phyloP scores from a whole-genome alignment of 2,329 filamentous ascomycete species.

The Ascochyta fabae region DNA sequence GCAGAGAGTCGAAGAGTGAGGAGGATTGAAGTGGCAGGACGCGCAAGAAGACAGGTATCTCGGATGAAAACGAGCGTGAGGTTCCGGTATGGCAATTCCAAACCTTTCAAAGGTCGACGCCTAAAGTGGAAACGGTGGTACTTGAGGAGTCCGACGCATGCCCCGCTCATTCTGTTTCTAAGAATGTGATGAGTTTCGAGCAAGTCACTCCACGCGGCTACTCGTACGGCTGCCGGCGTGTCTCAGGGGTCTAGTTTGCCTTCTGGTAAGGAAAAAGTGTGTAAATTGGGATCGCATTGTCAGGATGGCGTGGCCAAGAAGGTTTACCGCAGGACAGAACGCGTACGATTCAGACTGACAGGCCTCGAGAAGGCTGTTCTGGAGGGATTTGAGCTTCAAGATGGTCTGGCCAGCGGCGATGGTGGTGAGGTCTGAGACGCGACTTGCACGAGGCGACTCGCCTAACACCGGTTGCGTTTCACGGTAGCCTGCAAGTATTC shows the following conservation, averaged over 20 bases:
- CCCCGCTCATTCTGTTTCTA: constrained; percentile 41
- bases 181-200: constrained; percentile 33
- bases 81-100: constrained; percentile 40
- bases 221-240: constrained; percentile 26
- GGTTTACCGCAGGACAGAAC: constrained; percentile 21
- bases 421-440: constrained; percentile 42
- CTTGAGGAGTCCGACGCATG: constrained; percentile 32
- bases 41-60: constrained; percentile 24
- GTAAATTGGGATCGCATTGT: constrained; percentile 34
- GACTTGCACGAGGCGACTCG: constrained; percentile 33
- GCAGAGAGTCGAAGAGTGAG: constrained; percentile 40
- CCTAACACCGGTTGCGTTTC: constrained; percentile 43
- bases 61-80: constrained; percentile 37
- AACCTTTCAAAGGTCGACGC: constrained; percentile 38
- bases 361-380: constrained; percentile 25
- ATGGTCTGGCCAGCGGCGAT: constrained; percentile 44
- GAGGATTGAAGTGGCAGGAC: constrained; percentile 21
- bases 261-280: constrained; percentile 29
- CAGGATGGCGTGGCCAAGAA: constrained; percentile 29
- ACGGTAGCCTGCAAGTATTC: constrained; percentile 11
- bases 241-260: constrained; percentile 30
- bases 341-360: constrained; percentile 29
- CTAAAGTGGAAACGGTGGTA: constrained; percentile 37
- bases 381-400: constrained; percentile 39
- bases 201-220: constrained; percentile 35